Evolutionary conservation across 129 eudicot genomes (phyloP).

Genomic region (Deinandra increscens): DNA sequence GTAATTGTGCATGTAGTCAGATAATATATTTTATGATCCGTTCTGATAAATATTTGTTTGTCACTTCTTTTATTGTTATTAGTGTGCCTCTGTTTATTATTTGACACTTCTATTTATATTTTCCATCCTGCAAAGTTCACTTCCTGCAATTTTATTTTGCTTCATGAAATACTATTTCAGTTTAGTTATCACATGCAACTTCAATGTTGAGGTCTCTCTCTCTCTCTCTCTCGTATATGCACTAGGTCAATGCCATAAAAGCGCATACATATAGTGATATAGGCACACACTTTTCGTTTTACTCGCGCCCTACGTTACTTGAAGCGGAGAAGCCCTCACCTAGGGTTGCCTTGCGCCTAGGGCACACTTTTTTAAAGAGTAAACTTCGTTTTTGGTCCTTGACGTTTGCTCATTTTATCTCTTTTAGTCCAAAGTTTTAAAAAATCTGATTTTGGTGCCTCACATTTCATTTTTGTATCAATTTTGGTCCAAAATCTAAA

Average conservation of each 20-base stretch:
- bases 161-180: background rate
- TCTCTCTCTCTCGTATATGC: background rate
- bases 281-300: no score
- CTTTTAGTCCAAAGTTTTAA: no score
- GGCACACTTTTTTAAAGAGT: no score
- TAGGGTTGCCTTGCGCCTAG: no score
- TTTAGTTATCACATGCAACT: background rate
- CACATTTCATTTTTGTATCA: no score
- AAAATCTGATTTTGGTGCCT: no score
- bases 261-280: no score
- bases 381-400: no score
- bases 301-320: no score
- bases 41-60: constrained; percentile 1
- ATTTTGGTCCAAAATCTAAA: no score
- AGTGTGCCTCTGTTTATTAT: background rate
- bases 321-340: no score
- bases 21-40: background rate
- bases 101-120: background rate
- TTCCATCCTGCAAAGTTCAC: constrained; percentile 11
- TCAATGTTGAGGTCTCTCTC: background rate
- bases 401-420: no score
- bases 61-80: background rate
- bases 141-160: background rate
- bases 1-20: constrained; percentile 3
- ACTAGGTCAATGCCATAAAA: background rate